Conservation (phyloP, 1,139 yeast genomes). For the Eremothecium cymbalariae region DNA sequence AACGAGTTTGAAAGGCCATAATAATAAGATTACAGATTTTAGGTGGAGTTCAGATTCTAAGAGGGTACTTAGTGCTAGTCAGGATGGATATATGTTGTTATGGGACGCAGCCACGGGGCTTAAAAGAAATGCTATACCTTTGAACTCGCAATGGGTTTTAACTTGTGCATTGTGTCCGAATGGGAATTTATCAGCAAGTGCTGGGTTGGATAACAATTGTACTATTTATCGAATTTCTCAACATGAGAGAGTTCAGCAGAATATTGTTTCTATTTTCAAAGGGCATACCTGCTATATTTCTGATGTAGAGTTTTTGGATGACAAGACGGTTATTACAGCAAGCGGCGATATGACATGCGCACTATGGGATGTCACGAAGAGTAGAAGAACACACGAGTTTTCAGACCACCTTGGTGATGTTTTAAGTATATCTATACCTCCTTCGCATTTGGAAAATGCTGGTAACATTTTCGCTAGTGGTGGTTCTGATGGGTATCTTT, state of each 20-base stretch:
- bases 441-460: conserved; percentile 14
- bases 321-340: conserved; percentile 52
- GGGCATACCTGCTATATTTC: conserved; percentile 83
- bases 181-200: conserved; percentile 62
- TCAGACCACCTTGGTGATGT: conserved; percentile 80
- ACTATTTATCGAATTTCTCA: conserved; percentile 52
- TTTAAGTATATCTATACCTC: conserved; percentile 40
- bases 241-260: conserved; percentile 35
- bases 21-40: conserved; percentile 60
- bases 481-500: conserved; percentile 66
- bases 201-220: conserved; percentile 74
- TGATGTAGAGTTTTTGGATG: conserved; percentile 57
- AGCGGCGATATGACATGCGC: conserved; percentile 81
- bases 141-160: conserved; percentile 72
- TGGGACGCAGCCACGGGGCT: conserved; percentile 78
- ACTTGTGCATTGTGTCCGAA: conserved; percentile 67
- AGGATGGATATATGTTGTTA: conserved; percentile 75
- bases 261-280: conserved; percentile 48
- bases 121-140: conserved; percentile 60
- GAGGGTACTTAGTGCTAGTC: conserved; percentile 63
- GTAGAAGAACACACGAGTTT: conserved; percentile 48
- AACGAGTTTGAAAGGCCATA: conserved; percentile 58
- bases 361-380: conserved; percentile 69
- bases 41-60: conserved; percentile 60
- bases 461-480: conserved; percentile 50